Conservation (phyloP, 805 yeast genomes). For the Yamadazyma endophytica region DNA sequence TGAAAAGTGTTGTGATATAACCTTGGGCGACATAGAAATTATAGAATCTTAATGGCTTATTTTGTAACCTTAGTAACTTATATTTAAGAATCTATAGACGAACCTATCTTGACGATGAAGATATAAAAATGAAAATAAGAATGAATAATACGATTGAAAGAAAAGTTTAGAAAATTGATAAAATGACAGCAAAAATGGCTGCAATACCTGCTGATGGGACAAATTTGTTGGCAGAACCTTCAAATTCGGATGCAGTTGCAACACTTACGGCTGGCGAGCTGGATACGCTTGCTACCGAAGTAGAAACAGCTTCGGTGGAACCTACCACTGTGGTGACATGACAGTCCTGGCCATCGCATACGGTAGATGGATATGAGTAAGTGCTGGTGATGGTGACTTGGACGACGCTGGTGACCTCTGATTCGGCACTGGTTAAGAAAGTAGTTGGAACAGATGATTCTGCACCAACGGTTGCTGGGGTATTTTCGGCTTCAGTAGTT, state of each 20-base stretch:
- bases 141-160: background rate
- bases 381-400: conserved; percentile 11
- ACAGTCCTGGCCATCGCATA: conserved; percentile 22
- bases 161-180: background rate
- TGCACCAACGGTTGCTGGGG: background rate
- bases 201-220: background rate
- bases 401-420: conserved; percentile 4
- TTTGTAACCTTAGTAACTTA: no score
- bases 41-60: no score
- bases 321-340: conserved; percentile 14
- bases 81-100: no score
- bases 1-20: no score
- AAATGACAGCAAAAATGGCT: background rate
- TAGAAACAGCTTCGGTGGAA: conserved; percentile 19
- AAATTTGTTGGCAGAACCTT: conserved; percentile 7
- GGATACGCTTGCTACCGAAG: conserved; percentile 3
- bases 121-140: background rate
- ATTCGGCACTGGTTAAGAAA: conserved; percentile 1
- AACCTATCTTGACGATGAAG: background rate
- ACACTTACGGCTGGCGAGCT: conserved; percentile 3
- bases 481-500: conserved; percentile 2
- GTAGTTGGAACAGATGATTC: conserved; percentile 8
- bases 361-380: conserved; percentile 1
- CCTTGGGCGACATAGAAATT: no score
- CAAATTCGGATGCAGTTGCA: conserved; percentile 6